These are phyloP conservation scores for Lasiodiplodia theobromae DNA, from an alignment of 2,329 filamentous ascomycete species.

Conservation along the genomic window DNA sequence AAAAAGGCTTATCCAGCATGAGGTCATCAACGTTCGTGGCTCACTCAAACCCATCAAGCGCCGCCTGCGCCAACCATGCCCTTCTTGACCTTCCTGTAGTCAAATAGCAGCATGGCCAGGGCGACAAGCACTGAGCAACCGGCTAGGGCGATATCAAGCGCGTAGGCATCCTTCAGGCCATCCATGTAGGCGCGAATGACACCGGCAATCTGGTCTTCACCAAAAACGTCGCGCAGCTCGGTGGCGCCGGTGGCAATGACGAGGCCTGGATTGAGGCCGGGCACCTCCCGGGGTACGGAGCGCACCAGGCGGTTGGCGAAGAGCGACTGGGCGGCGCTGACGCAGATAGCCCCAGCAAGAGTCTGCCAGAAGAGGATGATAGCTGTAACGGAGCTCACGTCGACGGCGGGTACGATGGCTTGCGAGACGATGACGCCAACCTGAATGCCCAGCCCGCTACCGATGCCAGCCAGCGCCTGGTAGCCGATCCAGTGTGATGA, in stretches of 20 bases:
- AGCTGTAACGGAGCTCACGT: slow-evolving; percentile 50
- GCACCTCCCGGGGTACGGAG: slow-evolving; percentile 43
- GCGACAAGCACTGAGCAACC: slow-evolving; percentile 20
- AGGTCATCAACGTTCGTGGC: background rate
- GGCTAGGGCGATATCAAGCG: slow-evolving; percentile 28
- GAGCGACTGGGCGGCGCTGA: slow-evolving; percentile 50
- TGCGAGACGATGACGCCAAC: slow-evolving; percentile 52
- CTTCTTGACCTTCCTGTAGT: slow-evolving; percentile 26
- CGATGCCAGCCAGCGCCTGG: slow-evolving; percentile 54
- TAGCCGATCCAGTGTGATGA: slow-evolving; percentile 56
- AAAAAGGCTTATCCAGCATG: too few species aligned
- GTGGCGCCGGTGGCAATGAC: slow-evolving; percentile 55
- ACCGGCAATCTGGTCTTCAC: slow-evolving; percentile 34
- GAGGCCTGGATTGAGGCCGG: slow-evolving; percentile 42
- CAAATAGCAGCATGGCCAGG: slow-evolving; percentile 12
- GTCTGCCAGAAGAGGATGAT: slow-evolving; percentile 54
- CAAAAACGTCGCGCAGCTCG: slow-evolving; percentile 48
- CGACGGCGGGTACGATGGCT: slow-evolving; percentile 42
- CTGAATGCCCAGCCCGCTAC: slow-evolving; percentile 53
- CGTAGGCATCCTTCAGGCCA: slow-evolving; percentile 35
- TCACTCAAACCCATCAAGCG: background rate
- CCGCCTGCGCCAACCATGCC: slow-evolving; percentile 7
- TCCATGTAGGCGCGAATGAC: slow-evolving; percentile 38
- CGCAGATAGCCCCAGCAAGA: slow-evolving; percentile 52
- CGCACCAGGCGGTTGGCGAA: slow-evolving; percentile 52